Evolutionary conservation across 2,329 filamentous ascomycete species (phyloP).

Genomic region (Botryotinia calthae): DNA sequence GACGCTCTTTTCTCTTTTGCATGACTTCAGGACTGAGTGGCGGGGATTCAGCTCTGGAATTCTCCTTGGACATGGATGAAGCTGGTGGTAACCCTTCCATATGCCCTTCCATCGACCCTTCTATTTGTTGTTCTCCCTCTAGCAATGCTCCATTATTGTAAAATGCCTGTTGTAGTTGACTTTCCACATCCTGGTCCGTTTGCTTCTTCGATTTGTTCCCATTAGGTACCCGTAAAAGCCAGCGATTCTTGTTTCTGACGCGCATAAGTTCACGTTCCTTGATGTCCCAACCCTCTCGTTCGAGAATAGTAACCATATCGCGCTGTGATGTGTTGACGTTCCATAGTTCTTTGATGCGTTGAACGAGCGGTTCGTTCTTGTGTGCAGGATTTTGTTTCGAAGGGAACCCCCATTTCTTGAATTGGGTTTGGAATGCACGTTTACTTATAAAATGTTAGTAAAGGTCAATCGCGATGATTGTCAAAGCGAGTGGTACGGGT

Average conservation of each 20-base stretch:
- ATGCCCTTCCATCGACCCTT: constrained; percentile 32
- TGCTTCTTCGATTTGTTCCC: constrained; percentile 50
- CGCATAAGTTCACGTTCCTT: constrained; percentile 69
- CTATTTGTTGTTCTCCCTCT: constrained; percentile 34
- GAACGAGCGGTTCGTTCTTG: constrained; percentile 64
- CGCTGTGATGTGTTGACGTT: constrained; percentile 68
- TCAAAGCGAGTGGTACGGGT: constrained; percentile 31
- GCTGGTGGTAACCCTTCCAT: constrained; percentile 23
- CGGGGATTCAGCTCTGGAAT: constrained; percentile 33
- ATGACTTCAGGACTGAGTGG: constrained; percentile 47
- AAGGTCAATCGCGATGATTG: background rate
- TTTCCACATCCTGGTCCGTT: constrained; percentile 39
- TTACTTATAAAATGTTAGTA: constrained; percentile 50
- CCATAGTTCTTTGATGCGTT: constrained; percentile 74
- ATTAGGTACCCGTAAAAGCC: constrained; percentile 61
- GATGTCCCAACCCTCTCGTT: constrained; percentile 70
- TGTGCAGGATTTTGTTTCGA: constrained; percentile 70
- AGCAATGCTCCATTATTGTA: constrained; percentile 36
- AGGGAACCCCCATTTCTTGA: constrained; percentile 77
- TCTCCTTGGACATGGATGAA: constrained; percentile 23
- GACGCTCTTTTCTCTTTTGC: constrained; percentile 53
- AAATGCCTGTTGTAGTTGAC: constrained; percentile 38
- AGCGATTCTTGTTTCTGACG: constrained; percentile 66
- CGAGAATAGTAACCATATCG: constrained; percentile 70
- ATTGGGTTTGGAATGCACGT: constrained; percentile 72